Evolutionary conservation across 768 basidiomycete species (phyloP), one percentile per base, ranked within the genome.

Genomic region (Tricholoma saponaceum): DNA sequence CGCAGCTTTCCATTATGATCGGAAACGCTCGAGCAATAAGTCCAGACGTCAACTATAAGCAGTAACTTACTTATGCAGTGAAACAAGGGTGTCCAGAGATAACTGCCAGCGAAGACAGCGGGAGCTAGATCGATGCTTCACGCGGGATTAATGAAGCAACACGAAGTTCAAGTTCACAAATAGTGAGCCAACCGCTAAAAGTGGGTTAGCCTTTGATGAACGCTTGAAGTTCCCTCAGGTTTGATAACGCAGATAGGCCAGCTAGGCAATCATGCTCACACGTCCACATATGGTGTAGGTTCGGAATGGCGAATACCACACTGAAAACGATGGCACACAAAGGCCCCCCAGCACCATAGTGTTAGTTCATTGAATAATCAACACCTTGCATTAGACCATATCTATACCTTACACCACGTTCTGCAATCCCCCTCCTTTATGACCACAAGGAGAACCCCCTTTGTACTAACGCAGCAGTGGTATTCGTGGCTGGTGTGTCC

Each of bases 401-500:
- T 50, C 28, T 50, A 18, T 50, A 50, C 26, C 47, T 28, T 30
- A 30, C 26, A 30, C 28, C 47, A 50, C 5, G 8, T 50, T 30
- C n/a, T 50, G 16, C 16, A 18, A 39, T 33, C 46, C 32, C 14
- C 13, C 30, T 33, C 7, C 46, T 43, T 20, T 4, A 10, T n/a
- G 52, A 37, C 50, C 49, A 55, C 32, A 57, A 52, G 25, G 50
- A 56, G 6, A 66, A 58, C 30, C 55, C 62, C 51, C 61, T 59
- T 22, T 43, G 33, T 23, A 58, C 56, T 13, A 64, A 23, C 4
- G 60, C 28, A 30, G 56, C 51, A 25, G 73, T 72, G 8, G 65
- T 51, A 58, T 67, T 72, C 25, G 68, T 51, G 13, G 65, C 67
- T 0, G 72, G 70, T 4, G 57, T 62, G 59, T 76, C 76, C 23